Evolutionary conservation across 345 rosid species (phyloP).

Genomic region (Aurinia saxatilis): DNA sequence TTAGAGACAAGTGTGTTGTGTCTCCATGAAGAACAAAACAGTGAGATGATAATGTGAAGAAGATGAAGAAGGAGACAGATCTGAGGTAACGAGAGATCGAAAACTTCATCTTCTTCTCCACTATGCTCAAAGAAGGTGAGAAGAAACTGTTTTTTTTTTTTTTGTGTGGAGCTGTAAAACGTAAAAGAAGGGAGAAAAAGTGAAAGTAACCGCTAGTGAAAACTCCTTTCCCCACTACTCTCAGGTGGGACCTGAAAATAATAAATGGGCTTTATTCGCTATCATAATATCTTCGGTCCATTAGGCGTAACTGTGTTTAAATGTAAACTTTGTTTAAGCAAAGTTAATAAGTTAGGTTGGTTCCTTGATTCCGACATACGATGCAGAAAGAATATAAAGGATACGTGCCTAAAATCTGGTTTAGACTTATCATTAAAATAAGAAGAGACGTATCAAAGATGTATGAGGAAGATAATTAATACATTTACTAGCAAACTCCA

Average conservation of each 20-base stretch:
- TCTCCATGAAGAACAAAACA: conserved; percentile 3
- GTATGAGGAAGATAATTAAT: not conserved
- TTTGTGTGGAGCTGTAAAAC: conserved; percentile 12
- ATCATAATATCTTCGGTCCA: not conserved
- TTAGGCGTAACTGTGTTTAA: too few relatives aligned
- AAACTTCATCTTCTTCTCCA: conserved; percentile 11
- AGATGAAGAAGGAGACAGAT: conserved; percentile 3
- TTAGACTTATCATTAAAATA: not conserved
- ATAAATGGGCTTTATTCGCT: not conserved
- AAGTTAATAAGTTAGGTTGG: not conserved
- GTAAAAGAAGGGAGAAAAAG: not conserved
- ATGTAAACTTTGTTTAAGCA: too few relatives aligned
- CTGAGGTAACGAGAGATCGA: not conserved
- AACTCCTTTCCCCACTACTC: conserved; percentile 6
- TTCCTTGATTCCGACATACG: not conserved
- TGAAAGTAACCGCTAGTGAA: conserved; percentile 8
- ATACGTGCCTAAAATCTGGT: not conserved
- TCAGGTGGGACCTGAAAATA: not conserved
- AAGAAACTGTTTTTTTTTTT: conserved; percentile 5
- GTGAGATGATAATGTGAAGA: not conserved
- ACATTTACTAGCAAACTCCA: conserved; percentile 2
- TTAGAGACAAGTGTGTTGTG: not conserved
- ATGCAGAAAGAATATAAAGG: not conserved
- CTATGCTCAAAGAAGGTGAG: conserved; percentile 16
- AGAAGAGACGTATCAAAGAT: conserved; percentile 17